Conservation (phyloP, 352 stramenopile genomes). For the Pythium aquatile region DNA sequence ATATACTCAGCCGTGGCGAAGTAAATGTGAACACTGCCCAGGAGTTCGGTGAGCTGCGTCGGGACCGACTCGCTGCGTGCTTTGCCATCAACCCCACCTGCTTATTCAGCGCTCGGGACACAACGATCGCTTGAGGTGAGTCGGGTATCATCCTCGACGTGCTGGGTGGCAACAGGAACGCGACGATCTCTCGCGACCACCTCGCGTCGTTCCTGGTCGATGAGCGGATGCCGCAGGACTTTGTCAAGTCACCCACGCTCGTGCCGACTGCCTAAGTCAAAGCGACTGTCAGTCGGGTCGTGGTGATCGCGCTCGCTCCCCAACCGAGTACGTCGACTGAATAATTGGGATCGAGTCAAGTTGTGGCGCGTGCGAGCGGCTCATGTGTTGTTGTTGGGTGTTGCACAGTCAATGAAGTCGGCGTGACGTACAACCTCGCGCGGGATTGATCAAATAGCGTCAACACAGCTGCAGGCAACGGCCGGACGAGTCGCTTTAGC, state of each 20-base stretch:
- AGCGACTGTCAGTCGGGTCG: neutral
- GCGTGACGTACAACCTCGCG: no score
- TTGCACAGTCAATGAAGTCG: no score
- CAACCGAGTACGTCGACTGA: neutral
- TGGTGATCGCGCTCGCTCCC: neutral
- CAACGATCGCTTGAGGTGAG: neutral
- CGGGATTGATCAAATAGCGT: no score
- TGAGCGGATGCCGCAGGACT: neutral
- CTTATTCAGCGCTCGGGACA: neutral
- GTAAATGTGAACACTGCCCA: slow-evolving; percentile 1
- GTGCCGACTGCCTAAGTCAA: neutral
- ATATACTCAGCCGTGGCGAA: slow-evolving; percentile 26
- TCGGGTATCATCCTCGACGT: slow-evolving; percentile 1
- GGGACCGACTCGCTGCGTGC: neutral
- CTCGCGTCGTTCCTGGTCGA: neutral
- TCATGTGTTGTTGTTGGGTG: no score
- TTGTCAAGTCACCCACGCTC: neutral
- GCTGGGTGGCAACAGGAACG: neutral
- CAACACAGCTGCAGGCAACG: no score
- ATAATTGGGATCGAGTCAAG: no score
- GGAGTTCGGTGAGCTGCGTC: slow-evolving; percentile 14
- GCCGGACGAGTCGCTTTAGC: no score
- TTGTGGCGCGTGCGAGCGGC: no score
- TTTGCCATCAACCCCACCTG: slow-evolving; percentile 9
- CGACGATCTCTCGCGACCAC: neutral